A percentile compares a stretch with the other conserved stretches of the same genome.
Evolutionary conservation across 2,329 filamentous ascomycete species (phyloP).

Genomic region (Penicillium brevicompactum): DNA sequence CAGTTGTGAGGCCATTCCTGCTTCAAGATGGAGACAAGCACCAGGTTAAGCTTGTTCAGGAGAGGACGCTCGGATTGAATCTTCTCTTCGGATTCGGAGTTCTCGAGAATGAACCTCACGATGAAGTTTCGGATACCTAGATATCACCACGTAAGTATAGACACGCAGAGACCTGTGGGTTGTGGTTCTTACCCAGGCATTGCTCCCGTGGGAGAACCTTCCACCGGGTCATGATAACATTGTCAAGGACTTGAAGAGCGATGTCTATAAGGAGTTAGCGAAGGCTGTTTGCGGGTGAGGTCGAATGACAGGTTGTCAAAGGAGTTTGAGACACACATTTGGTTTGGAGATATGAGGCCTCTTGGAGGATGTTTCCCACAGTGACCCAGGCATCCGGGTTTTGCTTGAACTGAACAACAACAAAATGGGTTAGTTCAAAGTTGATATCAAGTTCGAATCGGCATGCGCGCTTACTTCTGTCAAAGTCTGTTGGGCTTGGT

Average conservation of each 20-base stretch:
- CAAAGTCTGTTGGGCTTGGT: constrained; percentile 86
- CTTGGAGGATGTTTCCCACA: constrained; percentile 93
- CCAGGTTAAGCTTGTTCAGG: constrained; percentile 96
- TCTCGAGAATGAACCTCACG: constrained; percentile 96
- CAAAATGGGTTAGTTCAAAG: constrained; percentile 1
- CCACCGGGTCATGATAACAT: constrained; percentile 98
- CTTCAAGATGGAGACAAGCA: constrained; percentile 95
- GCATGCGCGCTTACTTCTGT: constrained; percentile 71
- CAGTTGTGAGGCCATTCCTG: constrained; percentile 99
- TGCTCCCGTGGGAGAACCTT: constrained; percentile 96
- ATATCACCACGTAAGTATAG: constrained; percentile 20
- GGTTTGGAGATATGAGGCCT: constrained; percentile 90
- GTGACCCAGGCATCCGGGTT: constrained; percentile 97
- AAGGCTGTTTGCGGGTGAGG: not conserved
- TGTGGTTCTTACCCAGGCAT: constrained; percentile 69
- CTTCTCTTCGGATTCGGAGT: constrained; percentile 85
- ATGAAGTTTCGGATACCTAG: constrained; percentile 98
- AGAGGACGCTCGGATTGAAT: constrained; percentile 82
- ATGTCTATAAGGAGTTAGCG: constrained; percentile 64
- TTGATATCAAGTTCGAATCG: not conserved
- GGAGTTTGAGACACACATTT: constrained; percentile 69
- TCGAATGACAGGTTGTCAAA: not conserved
- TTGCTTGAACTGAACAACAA: constrained; percentile 80
- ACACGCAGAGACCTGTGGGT: not conserved
- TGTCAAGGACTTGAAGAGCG: constrained; percentile 93